Percentiles rank a stretch among this genome's conserved stretches.
Conservation (phyloP, 2,329 filamentous ascomycete genomes). For the Aspergillus udagawae region DNA sequence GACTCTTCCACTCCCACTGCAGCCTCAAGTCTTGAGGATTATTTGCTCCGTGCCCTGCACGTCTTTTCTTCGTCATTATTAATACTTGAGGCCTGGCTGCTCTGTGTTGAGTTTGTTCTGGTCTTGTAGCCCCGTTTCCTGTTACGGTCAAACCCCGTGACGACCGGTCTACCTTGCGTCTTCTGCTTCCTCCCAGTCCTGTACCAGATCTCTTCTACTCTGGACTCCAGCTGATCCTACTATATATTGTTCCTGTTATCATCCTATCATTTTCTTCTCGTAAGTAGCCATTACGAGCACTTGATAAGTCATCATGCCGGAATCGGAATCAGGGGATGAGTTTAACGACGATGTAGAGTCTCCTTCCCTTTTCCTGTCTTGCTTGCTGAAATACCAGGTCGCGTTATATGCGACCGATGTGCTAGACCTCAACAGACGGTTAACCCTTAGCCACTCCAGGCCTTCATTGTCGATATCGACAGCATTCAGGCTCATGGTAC, state of each 20-base stretch:
- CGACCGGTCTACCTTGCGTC: background rate
- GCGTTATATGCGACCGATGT: background rate
- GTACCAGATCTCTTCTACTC: background rate
- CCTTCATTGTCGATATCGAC: slow-evolving; percentile 63
- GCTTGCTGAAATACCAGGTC: background rate
- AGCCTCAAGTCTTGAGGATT: background rate
- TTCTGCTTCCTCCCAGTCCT: background rate
- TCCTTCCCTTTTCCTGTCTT: background rate
- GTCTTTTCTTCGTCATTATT: background rate
- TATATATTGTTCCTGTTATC: background rate
- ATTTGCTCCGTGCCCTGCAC: background rate
- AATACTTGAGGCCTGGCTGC: background rate
- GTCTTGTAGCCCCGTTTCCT: background rate
- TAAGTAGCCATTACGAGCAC: background rate
- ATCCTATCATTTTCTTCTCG: background rate
- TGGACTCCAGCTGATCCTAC: background rate
- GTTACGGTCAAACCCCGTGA: slow-evolving; percentile 6
- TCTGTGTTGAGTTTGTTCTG: background rate
- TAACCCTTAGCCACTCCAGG: slow-evolving; percentile 30
- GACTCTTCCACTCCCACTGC: background rate
- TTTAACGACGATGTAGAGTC: slow-evolving; percentile 46
- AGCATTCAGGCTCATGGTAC: slow-evolving; percentile 61
- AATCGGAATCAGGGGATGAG: slow-evolving; percentile 51
- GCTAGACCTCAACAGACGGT: background rate
- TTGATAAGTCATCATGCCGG: slow-evolving; percentile 41